phyloP scores from a whole-genome alignment of 1,284 basidiomycete genomes.

The Volvariella volvacea region DNA sequence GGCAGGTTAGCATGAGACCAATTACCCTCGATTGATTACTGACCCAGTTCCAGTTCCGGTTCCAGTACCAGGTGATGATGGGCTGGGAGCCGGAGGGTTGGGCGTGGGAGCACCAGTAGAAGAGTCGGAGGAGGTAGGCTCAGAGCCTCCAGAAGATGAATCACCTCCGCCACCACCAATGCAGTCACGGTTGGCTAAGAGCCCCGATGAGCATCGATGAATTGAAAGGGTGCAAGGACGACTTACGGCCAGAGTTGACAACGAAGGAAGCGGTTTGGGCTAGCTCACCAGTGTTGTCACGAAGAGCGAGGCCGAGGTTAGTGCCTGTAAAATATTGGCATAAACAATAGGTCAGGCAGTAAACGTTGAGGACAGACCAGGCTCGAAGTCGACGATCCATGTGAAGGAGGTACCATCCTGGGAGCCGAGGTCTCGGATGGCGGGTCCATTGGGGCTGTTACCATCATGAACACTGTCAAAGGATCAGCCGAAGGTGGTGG shows the following conservation, averaged over 20 bases:
- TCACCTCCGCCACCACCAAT: constrained; percentile 11
- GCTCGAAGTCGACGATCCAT: constrained; percentile 38
- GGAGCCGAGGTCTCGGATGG: constrained; percentile 31
- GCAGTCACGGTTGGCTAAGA: constrained; percentile 5
- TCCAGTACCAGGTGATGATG: constrained; percentile 9
- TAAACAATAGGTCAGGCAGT: background rate
- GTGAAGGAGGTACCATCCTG: constrained; percentile 29
- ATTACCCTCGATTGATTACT: no score
- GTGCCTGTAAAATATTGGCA: constrained; percentile 27
- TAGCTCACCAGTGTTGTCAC: constrained; percentile 41
- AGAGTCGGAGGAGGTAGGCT: constrained; percentile 10
- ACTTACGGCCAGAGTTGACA: constrained; percentile 41
- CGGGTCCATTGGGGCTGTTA: constrained; percentile 22
- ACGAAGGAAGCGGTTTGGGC: constrained; percentile 45
- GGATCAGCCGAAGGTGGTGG: constrained; percentile 7
- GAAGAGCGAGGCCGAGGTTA: constrained; percentile 41
- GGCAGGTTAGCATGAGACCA: no score
- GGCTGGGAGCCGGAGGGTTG: constrained; percentile 5
- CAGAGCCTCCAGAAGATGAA: constrained; percentile 8
- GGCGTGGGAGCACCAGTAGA: constrained; percentile 13
- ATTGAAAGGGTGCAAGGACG: background rate
- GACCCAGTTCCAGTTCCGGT: constrained; percentile 13
- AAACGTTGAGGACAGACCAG: constrained; percentile 24
- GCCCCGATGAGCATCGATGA: constrained; percentile 4
- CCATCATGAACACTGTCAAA: constrained; percentile 37